Evolutionary conservation across 2,329 filamentous ascomycete species (phyloP).

Genomic region (Neopestalotiopsis clavispora): DNA sequence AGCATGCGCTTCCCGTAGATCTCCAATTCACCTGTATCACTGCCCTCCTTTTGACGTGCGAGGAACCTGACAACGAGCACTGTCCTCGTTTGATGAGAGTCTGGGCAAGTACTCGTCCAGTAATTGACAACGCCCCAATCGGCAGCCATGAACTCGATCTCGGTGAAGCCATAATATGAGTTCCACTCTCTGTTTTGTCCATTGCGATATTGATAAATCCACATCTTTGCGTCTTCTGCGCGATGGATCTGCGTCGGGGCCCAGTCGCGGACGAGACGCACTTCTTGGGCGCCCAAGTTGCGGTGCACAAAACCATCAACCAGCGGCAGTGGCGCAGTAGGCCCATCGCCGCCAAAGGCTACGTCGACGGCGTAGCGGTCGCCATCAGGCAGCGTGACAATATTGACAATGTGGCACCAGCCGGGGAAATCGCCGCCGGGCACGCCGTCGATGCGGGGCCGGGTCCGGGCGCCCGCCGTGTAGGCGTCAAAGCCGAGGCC

Average conservation of each 20-base stretch:
- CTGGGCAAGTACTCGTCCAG: constrained; percentile 52
- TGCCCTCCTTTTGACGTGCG: constrained; percentile 40
- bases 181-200: constrained; percentile 56
- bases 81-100: constrained; percentile 58
- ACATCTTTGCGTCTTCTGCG: constrained; percentile 52
- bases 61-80: constrained; percentile 62
- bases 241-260: constrained; percentile 49
- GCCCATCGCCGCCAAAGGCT: constrained; percentile 67
- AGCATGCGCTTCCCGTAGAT: constrained; percentile 60
- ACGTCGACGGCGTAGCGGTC: constrained; percentile 63
- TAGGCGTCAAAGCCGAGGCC: constrained; percentile 60
- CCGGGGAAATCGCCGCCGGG: constrained; percentile 49
- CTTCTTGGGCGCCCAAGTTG: constrained; percentile 60
- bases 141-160: constrained; percentile 64
- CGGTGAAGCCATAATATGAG: constrained; percentile 68
- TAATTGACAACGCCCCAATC: constrained; percentile 69
- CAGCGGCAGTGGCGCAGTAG: constrained; percentile 62
- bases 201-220: constrained; percentile 68
- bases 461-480: constrained; percentile 57
- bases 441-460: constrained; percentile 42
- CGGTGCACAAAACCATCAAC: constrained; percentile 44
- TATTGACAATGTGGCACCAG: constrained; percentile 66
- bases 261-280: constrained; percentile 56
- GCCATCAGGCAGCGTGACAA: constrained; percentile 55
- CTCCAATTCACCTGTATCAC: constrained; percentile 46